Evolutionary conservation across 225 moss, liverwort and hornwort species (phyloP).

Genomic region (Climacium dendroides): DNA sequence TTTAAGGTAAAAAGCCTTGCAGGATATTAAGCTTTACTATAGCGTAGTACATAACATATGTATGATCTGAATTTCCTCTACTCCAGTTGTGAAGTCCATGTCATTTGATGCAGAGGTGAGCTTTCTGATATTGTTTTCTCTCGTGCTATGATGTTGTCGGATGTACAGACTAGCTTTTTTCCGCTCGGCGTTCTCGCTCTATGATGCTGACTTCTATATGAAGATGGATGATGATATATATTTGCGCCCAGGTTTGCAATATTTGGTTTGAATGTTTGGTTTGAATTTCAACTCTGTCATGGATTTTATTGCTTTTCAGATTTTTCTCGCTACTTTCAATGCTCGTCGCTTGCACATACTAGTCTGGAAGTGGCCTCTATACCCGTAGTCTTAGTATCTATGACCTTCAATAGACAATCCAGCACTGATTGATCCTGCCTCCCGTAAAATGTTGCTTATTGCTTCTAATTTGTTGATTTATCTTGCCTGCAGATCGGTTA

Average conservation of each 20-base stretch:
- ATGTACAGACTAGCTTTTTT: constrained; percentile 68
- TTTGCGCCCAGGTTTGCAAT: constrained; percentile 65
- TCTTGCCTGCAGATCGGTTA: constrained; percentile 58
- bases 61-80: background rate
- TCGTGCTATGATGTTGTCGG: background rate
- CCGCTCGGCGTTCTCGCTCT: constrained; percentile 67
- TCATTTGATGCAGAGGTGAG: background rate
- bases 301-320: background rate
- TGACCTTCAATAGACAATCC: background rate
- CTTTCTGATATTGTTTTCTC: background rate
- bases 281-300: background rate
- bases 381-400: background rate
- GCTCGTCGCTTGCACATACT: background rate
- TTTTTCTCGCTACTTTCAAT: background rate
- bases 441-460: background rate
- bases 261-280: background rate
- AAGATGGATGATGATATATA: constrained; percentile 97
- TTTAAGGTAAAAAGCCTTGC: background rate
- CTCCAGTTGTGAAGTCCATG: background rate
- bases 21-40: background rate
- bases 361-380: background rate
- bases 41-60: background rate
- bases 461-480: background rate
- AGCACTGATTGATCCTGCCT: background rate
- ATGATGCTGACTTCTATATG: constrained; percentile 87